Conservation (phyloP, 306 rosid species). For the Sesbania bispinosa region DNA sequence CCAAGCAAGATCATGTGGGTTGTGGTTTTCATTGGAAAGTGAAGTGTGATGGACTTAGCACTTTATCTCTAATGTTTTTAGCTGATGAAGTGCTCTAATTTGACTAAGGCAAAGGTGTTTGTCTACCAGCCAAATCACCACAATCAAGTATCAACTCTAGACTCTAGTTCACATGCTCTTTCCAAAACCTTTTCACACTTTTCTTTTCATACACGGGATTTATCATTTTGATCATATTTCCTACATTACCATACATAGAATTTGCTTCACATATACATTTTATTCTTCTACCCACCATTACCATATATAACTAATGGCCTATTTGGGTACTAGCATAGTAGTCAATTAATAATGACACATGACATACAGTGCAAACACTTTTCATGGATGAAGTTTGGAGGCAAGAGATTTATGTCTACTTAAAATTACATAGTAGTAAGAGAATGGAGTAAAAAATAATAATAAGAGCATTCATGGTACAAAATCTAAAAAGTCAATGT, state of each 20-base stretch:
- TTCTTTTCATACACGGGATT: not conserved
- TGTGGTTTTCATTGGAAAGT: constrained; percentile 63
- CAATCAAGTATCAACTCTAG: too few relatives aligned
- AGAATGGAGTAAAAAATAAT: not conserved
- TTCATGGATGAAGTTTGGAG: not conserved
- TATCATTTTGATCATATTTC: not conserved
- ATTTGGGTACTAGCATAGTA: not conserved
- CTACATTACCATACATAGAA: not conserved
- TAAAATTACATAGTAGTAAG: not conserved
- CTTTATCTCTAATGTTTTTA: constrained; percentile 30
- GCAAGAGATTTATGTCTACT: not conserved
- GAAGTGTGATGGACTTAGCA: constrained; percentile 37
- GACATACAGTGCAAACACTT: not conserved
- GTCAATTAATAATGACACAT: not conserved
- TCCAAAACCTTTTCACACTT: not conserved
- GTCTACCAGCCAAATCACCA: constrained; percentile 32
- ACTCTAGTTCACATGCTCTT: constrained; percentile 9
- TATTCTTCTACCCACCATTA: not conserved
- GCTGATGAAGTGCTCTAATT: constrained; percentile 31
- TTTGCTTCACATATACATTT: not conserved
- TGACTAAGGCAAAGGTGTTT: constrained; percentile 33
- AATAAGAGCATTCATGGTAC: too few relatives aligned
- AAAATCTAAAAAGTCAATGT: too few relatives aligned
- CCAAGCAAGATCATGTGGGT: constrained; percentile 76
- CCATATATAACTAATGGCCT: not conserved